Evolutionary conservation across 2,329 filamentous ascomycete species (phyloP).

Genomic region (Cephalotrichum gorgonifer): DNA sequence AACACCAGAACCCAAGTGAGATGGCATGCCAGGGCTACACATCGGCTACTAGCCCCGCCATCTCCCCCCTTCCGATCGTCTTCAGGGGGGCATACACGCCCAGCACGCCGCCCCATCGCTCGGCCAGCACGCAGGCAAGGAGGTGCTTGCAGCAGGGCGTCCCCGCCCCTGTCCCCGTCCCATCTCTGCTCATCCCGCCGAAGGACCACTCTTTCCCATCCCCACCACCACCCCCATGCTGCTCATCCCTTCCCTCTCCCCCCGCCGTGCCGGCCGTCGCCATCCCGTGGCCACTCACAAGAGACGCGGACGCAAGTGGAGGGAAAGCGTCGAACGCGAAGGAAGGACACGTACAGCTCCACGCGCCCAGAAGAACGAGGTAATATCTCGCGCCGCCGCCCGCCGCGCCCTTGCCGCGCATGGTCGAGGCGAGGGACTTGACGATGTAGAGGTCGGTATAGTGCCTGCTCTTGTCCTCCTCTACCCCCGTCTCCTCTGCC

Average conservation of each 20-base stretch:
- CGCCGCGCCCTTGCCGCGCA: conserved; percentile 3
- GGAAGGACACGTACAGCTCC: conserved; percentile 84
- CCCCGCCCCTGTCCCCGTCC: conserved; percentile 16
- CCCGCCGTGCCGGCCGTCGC: too few species aligned
- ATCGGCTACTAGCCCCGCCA: conserved; percentile 57
- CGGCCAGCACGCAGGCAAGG: conserved; percentile 68
- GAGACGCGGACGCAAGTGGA: conserved; percentile 11
- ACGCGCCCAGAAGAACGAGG: conserved; percentile 61
- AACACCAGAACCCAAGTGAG: too few species aligned
- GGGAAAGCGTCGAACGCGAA: conserved; percentile 68
- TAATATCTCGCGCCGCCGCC: too few species aligned
- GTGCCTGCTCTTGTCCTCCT: not conserved
- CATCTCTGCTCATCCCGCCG: conserved; percentile 37
- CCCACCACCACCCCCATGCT: not conserved
- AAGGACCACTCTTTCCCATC: conserved; percentile 19
- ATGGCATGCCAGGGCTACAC: too few species aligned
- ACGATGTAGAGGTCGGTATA: conserved; percentile 52
- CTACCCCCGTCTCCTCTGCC: conserved; percentile 13
- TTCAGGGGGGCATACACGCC: conserved; percentile 43
- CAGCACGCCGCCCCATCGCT: conserved; percentile 50
- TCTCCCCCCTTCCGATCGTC: conserved; percentile 50
- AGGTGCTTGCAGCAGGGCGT: conserved; percentile 76
- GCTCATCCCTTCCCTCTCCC: not conserved
- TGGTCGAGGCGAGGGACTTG: conserved; percentile 40
- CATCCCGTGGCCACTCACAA: too few species aligned